Percentiles rank a stretch among this genome's conserved stretches.
phyloP scores from a whole-genome alignment of 495 filamentous ascomycete genomes.

The Lasiosphaeriaceae sp. region DNA sequence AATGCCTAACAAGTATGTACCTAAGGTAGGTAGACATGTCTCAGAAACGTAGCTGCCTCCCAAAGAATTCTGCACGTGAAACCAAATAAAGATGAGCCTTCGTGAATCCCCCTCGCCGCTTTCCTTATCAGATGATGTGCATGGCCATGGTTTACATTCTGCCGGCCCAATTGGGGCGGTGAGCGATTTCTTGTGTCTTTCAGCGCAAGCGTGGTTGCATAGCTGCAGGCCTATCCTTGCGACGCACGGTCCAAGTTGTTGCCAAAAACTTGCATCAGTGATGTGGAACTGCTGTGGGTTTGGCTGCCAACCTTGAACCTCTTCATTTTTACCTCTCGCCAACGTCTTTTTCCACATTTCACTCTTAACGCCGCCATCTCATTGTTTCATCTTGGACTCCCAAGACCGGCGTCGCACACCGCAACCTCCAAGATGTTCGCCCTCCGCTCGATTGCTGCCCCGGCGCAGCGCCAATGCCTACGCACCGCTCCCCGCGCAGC shows the following conservation, averaged over 20 bases:
- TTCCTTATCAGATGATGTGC: neutral
- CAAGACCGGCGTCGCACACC: slow-evolving; percentile 5
- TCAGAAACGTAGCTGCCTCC: too few relatives aligned
- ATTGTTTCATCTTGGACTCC: neutral
- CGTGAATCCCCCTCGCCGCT: too few relatives aligned
- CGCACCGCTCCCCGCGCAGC: slow-evolving; percentile 43
- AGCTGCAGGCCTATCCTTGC: neutral
- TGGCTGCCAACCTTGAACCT: neutral
- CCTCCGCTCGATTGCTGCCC: slow-evolving; percentile 48
- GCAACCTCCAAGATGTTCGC: slow-evolving; percentile 43
- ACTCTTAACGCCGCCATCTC: slow-evolving; percentile 9
- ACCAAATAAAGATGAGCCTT: too few relatives aligned
- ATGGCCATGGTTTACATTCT: slow-evolving; percentile 1
- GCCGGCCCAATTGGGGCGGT: slow-evolving; percentile 9
- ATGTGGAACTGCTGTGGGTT: slow-evolving; percentile 8
- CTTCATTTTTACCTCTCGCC: slow-evolving; percentile 14
- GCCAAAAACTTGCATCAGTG: slow-evolving; percentile 15
- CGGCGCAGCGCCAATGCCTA: slow-evolving; percentile 49
- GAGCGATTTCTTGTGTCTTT: slow-evolving; percentile 12
- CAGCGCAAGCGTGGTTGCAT: neutral
- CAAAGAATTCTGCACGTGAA: too few relatives aligned
- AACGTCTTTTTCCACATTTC: slow-evolving; percentile 6
- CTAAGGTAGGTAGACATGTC: too few relatives aligned
- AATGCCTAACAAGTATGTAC: too few relatives aligned
- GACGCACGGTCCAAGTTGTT: slow-evolving; percentile 13